Evolutionary conservation across 2,329 filamentous ascomycete genomes (phyloP), one percentile per base, ranked within the genome.

Genomic region (Neopestalotiopsis sp.): DNA sequence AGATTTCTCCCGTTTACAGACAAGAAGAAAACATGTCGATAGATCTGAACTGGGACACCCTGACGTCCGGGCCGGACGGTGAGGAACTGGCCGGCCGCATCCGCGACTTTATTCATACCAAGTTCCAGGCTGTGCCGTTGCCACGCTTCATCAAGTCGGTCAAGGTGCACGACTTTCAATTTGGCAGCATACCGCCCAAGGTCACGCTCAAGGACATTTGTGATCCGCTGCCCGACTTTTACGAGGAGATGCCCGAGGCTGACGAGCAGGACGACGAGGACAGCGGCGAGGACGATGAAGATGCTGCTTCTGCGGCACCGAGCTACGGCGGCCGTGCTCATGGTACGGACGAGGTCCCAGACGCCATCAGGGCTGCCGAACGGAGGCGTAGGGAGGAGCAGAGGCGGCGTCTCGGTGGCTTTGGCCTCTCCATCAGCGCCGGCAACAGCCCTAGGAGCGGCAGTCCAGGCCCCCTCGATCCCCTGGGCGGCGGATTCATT

Each of bases 141-240:
- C 96, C 96, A 69, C 93, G 94, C 76, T 98, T 99, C 87, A 98
- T 99, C 82, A 95, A 96, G 77, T 96, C 94, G 32, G 96, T 99
- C 75, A 92, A 94, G 67, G 95, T 98, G 56, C 95, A 98, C 79
- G 91, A 93, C 70, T 99, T 99, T 81, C 91, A 95, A 72, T 98
- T 99, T 79, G 96, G 96, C 62, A 89, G 86, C 34, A 90, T 95
- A 64, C 87, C 93, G 53, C 96, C 96, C 1, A 89, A 93, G 74
- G 88, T 99, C 57, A 94, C 97, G 78, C 91, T 99, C 76, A 98
- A 98, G 82, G 96, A 98, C 80, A 95, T 99, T 70, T 97, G 95
- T 74, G 95, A 99, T 79, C 96, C 96, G 1, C 87, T 98, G 69
- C 91, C 94, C 0, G 96, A 99, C 76, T 99, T 99, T 78, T 99